Conservation (phyloP, 75 land plant species). For the Selaginella moellendorffii region DNA sequence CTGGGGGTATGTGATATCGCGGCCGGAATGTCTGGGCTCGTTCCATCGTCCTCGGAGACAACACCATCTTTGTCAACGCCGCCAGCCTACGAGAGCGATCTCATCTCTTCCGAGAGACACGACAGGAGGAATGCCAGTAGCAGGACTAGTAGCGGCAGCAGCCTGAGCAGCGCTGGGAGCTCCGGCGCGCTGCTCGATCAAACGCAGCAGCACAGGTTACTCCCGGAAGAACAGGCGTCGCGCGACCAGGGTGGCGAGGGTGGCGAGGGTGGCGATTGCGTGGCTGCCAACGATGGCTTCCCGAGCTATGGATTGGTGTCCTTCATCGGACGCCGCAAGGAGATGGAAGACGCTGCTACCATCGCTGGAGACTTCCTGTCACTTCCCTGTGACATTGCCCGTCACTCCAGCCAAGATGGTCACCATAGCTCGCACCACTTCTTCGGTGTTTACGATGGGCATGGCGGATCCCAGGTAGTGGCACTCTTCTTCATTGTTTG, state of each 20-base stretch:
- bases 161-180: not conserved
- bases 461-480: slow-evolving; percentile 32
- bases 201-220: too few species aligned
- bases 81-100: too few species aligned
- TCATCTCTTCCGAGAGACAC: too few species aligned
- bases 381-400: slow-evolving; percentile 32
- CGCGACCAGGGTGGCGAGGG: not conserved
- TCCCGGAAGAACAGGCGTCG: not conserved
- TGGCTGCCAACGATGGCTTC: not conserved
- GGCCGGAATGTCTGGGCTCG: not conserved
- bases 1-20: slow-evolving; percentile 1
- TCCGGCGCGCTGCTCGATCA: too few species aligned
- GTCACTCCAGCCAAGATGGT: slow-evolving; percentile 19
- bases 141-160: too few species aligned
- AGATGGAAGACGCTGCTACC: slow-evolving; percentile 69
- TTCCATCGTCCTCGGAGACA: not conserved
- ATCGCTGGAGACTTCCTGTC: slow-evolving; percentile 27
- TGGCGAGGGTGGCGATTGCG: not conserved
- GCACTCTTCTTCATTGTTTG: not conserved
- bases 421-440: slow-evolving; percentile 23
- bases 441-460: slow-evolving; percentile 54
- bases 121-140: too few species aligned
- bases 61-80: too few species aligned
- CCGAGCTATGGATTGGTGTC: slow-evolving; percentile 37
- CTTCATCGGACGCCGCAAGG: slow-evolving; percentile 57